phyloP scores from a whole-genome alignment of 2,329 filamentous ascomycete genomes.

The Aureobasidium sp. region DNA sequence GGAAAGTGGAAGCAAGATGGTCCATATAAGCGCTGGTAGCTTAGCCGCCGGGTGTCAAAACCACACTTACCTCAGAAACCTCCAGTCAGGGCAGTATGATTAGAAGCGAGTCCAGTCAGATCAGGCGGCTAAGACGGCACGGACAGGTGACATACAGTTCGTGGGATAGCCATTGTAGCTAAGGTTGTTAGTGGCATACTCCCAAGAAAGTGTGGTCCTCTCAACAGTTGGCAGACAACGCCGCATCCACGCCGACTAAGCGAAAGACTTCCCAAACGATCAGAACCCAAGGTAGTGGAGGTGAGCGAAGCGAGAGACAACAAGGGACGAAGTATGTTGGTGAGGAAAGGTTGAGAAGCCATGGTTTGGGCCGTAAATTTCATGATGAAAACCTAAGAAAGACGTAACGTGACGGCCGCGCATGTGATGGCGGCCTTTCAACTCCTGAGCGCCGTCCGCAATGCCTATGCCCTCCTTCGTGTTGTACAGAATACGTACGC shows the following conservation, averaged over 20 bases:
- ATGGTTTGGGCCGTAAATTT: constrained; percentile 15
- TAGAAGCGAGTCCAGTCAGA: neutral
- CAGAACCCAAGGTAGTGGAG: neutral
- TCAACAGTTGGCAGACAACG: constrained; percentile 3
- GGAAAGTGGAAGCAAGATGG: neutral
- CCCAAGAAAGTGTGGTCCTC: neutral
- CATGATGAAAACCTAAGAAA: constrained; percentile 15
- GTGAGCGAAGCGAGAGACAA: neutral
- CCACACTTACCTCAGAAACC: neutral
- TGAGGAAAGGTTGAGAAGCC: constrained; percentile 3
- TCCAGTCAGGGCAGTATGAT: neutral
- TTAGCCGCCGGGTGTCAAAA: neutral
- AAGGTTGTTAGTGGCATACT: neutral
- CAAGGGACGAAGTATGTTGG: neutral
- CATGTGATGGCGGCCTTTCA: constrained; percentile 9
- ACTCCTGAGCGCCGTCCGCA: constrained; percentile 16
- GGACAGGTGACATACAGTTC: neutral
- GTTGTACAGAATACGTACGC: constrained; percentile 12
- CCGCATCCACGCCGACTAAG: neutral
- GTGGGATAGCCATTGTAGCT: neutral
- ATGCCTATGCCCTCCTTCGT: constrained; percentile 12
- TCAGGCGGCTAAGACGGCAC: neutral
- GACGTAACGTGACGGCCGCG: constrained; percentile 15
- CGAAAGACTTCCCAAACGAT: neutral
- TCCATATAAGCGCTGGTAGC: neutral